Evolutionary conservation across 2,329 filamentous ascomycete species (phyloP).

Genomic region (Helotiales sp.): DNA sequence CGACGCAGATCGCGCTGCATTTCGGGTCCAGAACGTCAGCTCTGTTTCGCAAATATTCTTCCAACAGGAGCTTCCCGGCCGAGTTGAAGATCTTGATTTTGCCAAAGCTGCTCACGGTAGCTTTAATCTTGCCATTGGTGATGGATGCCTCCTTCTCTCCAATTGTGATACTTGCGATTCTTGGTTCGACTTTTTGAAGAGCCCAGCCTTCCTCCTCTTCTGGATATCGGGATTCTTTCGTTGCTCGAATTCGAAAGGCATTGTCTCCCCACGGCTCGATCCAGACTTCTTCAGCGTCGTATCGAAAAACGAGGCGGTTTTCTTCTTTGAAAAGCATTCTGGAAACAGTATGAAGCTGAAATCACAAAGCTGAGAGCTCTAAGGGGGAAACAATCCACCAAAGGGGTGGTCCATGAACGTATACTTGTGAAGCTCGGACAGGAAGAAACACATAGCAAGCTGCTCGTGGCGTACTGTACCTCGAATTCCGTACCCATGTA

Average conservation of each 20-base stretch:
- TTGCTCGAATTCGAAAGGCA: slow-evolving; percentile 54
- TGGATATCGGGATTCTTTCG: slow-evolving; percentile 45
- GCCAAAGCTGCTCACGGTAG: slow-evolving; percentile 50
- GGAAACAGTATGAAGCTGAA: neutral
- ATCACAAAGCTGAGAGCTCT: neutral
- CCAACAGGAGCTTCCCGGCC: slow-evolving; percentile 50
- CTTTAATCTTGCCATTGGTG: slow-evolving; percentile 54
- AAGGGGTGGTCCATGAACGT: neutral
- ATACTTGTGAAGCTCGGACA: neutral
- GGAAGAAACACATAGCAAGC: neutral
- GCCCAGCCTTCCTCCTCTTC: slow-evolving; percentile 49
- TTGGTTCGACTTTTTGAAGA: slow-evolving; percentile 32
- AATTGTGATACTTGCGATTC: neutral
- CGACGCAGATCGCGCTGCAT: slow-evolving; percentile 54
- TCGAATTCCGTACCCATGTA: neutral
- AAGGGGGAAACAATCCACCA: too few species aligned
- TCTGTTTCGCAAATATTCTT: slow-evolving; percentile 57
- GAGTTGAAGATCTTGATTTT: slow-evolving; percentile 54
- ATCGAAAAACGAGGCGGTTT: slow-evolving; percentile 40
- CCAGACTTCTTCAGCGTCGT: slow-evolving; percentile 53
- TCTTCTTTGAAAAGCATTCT: slow-evolving; percentile 37
- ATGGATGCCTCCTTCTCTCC: slow-evolving; percentile 44
- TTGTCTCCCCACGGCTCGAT: slow-evolving; percentile 56
- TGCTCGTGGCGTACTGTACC: neutral
- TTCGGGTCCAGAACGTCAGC: slow-evolving; percentile 54